phyloP scores from a whole-genome alignment of 2,329 filamentous ascomycete genomes.

The Microdochium bolleyi region DNA sequence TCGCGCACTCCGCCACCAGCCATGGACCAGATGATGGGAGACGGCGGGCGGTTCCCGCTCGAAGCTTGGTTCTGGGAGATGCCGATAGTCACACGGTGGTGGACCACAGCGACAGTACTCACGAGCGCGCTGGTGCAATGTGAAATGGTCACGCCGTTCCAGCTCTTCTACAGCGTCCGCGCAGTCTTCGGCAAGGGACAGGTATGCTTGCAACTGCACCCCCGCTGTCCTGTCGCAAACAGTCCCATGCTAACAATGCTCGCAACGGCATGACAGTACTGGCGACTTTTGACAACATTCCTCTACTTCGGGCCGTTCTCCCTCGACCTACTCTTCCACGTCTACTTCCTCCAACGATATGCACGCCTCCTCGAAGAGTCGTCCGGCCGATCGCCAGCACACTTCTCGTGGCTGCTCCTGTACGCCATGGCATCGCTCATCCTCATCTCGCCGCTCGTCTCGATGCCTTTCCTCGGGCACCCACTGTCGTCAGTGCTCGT shows the following conservation, averaged over 20 bases:
- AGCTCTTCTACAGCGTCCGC: conserved; percentile 94
- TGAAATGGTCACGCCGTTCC: conserved; percentile 84
- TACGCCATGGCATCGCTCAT: conserved; percentile 79
- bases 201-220: conserved; percentile 39
- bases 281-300: conserved; percentile 93
- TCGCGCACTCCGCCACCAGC: conserved; percentile 2
- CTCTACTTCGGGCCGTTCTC: conserved; percentile 94
- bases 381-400: conserved; percentile 81
- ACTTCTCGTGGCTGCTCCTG: conserved; percentile 89
- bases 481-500: conserved; percentile 88
- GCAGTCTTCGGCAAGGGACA: conserved; percentile 88
- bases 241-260: neutral
- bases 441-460: conserved; percentile 75
- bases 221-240: conserved; percentile 1
- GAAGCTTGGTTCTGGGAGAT: conserved; percentile 99
- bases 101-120: conserved; percentile 87
- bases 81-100: conserved; percentile 92
- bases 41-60: conserved; percentile 63
- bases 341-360: conserved; percentile 97
- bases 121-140: conserved; percentile 89
- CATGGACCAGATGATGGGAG: conserved; percentile 50
- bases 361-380: conserved; percentile 91
- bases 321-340: conserved; percentile 90
- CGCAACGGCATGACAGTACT: conserved; percentile 56
- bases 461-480: conserved; percentile 90